Evolutionary conservation across 2,329 filamentous ascomycete species (phyloP), one percentile per base, ranked within the genome.

Genomic region (Incumbomyces lentus): DNA sequence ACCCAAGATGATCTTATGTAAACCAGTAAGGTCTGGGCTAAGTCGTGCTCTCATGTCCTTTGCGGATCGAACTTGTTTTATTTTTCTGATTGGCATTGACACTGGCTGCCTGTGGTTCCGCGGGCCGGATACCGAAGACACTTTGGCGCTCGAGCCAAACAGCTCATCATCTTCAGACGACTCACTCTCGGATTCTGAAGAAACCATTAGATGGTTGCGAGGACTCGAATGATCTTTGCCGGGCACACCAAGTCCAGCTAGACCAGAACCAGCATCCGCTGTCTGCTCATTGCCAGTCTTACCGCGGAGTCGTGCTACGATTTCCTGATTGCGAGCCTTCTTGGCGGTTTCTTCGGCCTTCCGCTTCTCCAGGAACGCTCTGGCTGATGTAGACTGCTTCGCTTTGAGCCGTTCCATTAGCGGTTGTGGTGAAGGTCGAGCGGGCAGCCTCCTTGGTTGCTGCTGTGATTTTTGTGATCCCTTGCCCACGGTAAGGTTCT

Each of bases 31-130:
- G 54, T 93, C 86, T 6, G 93, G 92, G 29, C 89, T 84, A 49
- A 98, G 73, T 52, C 92, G 83, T 53, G 92, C 90, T 56, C 90
- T 83, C 79, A 95, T 90, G 65, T 98, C 92, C 64, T 94, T 94
- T 38, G 83, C 79, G 13, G 88, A 90, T 41, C 90, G 79, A 52
- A 82, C 73, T 43, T 87, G 78, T 62, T 86, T 85, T 54, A 79
- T 71, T 68, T 95, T 95, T 66, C 87, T 90, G 47, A 93, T 80
- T 0, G 90, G 90, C 2, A 56, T 19, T 11, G 49, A 44, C 16
- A 47, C 44, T 14, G 49, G 46, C 38, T 26, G 32, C 18, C 49
- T 41, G 75, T 72, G 58, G 78, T 75, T 54, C 13, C n/a, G 3
- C 3, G 30, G 26, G 8, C 40, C 40, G 80, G 60, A 22, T 74